phyloP scores from a whole-genome alignment of 805 yeast species.

The Metschnikowia lochheadii region DNA sequence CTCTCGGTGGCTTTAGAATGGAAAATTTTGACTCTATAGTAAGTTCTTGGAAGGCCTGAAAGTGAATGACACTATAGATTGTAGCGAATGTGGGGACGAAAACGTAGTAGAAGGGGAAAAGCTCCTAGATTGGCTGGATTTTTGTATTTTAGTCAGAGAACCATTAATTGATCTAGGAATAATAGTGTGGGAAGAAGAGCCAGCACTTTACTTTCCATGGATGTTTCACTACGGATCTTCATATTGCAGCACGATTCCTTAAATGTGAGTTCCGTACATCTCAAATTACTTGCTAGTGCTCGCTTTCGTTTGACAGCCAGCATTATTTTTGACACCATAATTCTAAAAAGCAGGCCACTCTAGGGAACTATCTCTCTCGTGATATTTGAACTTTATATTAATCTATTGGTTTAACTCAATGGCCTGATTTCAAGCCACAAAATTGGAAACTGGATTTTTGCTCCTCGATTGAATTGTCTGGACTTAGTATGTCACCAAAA shows the following conservation, averaged over 20 bases:
- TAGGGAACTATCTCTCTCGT: not conserved
- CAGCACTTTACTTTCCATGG: not conserved
- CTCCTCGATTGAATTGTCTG: not conserved
- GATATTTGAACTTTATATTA: not conserved
- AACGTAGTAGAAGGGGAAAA: not conserved
- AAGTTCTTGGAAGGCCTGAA: not conserved
- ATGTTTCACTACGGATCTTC: constrained; percentile 2
- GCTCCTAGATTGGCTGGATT: not conserved
- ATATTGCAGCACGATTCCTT: constrained; percentile 3
- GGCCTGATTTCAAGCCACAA: not conserved
- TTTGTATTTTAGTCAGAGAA: not conserved
- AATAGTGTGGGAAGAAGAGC: not conserved
- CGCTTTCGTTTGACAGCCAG: constrained; percentile 3
- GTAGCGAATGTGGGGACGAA: not conserved
- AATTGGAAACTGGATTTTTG: not conserved
- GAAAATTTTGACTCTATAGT: not conserved
- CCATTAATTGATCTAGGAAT: not conserved
- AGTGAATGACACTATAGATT: not conserved
- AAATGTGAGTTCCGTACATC: constrained; percentile 4
- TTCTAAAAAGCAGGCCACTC: not conserved
- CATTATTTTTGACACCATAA: not conserved
- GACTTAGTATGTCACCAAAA: not conserved
- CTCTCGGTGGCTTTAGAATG: not conserved
- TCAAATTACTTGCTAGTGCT: constrained; percentile 1
- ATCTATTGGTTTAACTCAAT: not conserved